Evolutionary conservation across 1,284 basidiomycete species (phyloP), one percentile per base, ranked within the genome.

Genomic region (Ustilago trichophora): DNA sequence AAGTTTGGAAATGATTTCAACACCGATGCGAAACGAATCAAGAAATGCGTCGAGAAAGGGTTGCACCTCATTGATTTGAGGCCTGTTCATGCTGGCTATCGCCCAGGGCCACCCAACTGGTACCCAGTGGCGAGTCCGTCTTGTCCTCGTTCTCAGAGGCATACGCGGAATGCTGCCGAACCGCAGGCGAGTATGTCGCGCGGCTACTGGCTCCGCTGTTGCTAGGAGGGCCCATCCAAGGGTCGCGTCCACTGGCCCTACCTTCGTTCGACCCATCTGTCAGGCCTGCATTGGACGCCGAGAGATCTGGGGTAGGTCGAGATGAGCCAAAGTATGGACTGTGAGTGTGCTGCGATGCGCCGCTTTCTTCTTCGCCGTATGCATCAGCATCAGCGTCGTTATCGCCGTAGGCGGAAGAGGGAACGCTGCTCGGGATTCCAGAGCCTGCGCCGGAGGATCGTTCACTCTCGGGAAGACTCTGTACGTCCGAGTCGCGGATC

Each of bases 381-480:
- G 21, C 55, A 27, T 58, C 56, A 1, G 46, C 58, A 22, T 72
- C 68, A 15, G 24, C 59, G 19, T 72, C 69, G 43, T 62, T 55
- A 36, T 72, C 65, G 18, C 62, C 60, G 35, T 68, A 72, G 1
- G 70, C 66, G 1, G 66, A 70, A 3, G 60, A 65, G 7, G 72
- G 69, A 10, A 74, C 72, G 51, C 64, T 68, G 38, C 65, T 69
- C 2, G 70, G 60, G 19, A 74, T 53, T n/a, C 72, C 72, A 7
- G 72, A 74, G 10, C 62, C 62, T 7, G 56, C 50, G 11, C 63
- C 63, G 8, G 65, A 56, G 3, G 69, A 67, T 8, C 56, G 56
- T 25, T 72, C 64, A 48, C 64, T 68, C 15, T 67, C 64, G 12
- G 64, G 55, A 25, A 63, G 46, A 33, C 64, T 64, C 35, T 50